Evolutionary conservation across 208 protist species (phyloP).

Genomic region (Leishmania mexicana): DNA sequence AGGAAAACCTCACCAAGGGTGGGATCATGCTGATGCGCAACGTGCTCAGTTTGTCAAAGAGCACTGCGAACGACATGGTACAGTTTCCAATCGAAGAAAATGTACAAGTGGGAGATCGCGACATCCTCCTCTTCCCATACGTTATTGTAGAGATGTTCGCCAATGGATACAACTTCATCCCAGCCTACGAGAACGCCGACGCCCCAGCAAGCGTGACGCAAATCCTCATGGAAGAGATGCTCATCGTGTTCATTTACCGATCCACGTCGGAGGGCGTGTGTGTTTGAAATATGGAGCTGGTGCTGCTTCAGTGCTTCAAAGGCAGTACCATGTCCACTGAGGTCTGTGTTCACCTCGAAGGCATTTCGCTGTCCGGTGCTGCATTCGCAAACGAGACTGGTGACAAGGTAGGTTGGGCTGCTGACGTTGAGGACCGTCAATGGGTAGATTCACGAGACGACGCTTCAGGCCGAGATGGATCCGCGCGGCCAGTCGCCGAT

Average conservation of each 20-base stretch:
- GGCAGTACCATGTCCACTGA: slow-evolving; percentile 46
- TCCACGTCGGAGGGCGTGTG: slow-evolving; percentile 34
- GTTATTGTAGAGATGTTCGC: slow-evolving; percentile 47
- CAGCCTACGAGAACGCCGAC: slow-evolving; percentile 53
- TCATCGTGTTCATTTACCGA: slow-evolving; percentile 63
- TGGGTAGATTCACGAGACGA: slow-evolving; percentile 59
- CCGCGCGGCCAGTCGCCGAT: slow-evolving; percentile 42
- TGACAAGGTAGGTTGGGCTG: slow-evolving; percentile 42
- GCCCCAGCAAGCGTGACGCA: slow-evolving; percentile 48
- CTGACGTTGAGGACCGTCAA: slow-evolving; percentile 62
- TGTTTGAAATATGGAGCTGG: slow-evolving; percentile 57
- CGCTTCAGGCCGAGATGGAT: slow-evolving; percentile 71
- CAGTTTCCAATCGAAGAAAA: slow-evolving; percentile 35
- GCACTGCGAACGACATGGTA: slow-evolving; percentile 49
- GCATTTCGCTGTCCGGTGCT: slow-evolving; percentile 43
- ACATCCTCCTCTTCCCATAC: slow-evolving; percentile 41
- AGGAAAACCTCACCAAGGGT: slow-evolving; percentile 62
- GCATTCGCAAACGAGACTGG: slow-evolving; percentile 34
- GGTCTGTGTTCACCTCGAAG: slow-evolving; percentile 50
- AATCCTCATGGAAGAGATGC: slow-evolving; percentile 59
- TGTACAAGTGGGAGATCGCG: slow-evolving; percentile 58
- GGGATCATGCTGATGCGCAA: slow-evolving; percentile 75
- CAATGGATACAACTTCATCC: slow-evolving; percentile 61
- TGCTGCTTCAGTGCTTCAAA: slow-evolving; percentile 44
- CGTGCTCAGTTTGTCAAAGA: slow-evolving; percentile 67